Evolutionary conservation across 129 eudicot genomes (phyloP).

Genomic region (Daucus carota): DNA sequence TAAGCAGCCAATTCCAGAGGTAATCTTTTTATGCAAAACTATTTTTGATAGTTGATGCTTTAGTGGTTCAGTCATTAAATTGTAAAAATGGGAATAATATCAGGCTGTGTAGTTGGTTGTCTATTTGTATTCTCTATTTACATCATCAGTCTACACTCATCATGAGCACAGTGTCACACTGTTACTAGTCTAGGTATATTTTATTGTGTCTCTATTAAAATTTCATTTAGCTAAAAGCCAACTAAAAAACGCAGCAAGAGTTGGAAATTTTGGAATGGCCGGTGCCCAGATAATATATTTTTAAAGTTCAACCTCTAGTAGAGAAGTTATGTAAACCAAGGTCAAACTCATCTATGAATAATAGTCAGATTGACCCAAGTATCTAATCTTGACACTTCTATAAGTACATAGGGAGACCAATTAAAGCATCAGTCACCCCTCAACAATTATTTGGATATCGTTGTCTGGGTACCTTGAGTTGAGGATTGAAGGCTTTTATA

Average conservation of each 20-base stretch:
- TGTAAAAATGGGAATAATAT: background rate
- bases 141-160: background rate
- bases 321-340: background rate
- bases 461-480: background rate
- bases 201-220: background rate
- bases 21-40: conserved; percentile 17
- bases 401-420: background rate
- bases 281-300: background rate
- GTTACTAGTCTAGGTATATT: background rate
- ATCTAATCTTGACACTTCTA: background rate
- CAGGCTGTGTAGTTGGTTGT: background rate
- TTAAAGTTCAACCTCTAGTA: background rate
- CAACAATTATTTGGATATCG: background rate
- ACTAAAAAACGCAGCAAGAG: background rate
- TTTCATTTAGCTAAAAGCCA: background rate
- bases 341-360: background rate
- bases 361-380: background rate
- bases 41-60: conserved; percentile 3
- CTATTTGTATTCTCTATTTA: background rate
- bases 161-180: background rate
- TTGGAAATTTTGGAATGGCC: background rate
- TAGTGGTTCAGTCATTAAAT: background rate
- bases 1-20: conserved; percentile 62
- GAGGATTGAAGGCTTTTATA: background rate
- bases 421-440: background rate